Base-by-base conservation (phyloP, 768 basidiomycete species). In the Podaxis sp. region DNA sequence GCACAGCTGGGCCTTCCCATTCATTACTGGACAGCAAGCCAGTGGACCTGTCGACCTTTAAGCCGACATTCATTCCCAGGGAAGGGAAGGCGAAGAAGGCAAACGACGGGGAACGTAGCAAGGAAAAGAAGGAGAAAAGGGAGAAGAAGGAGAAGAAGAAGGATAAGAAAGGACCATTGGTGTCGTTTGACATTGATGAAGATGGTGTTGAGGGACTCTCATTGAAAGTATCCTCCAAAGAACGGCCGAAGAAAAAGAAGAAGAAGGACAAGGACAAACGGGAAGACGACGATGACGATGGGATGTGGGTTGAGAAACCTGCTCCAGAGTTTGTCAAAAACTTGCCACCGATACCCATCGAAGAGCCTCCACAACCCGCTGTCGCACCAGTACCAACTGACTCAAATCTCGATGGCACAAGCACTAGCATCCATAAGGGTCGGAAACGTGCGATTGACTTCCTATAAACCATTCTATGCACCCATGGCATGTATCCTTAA, bases 11-110 rank as follows among this genome's bases (percentile, higher is more conserved):
- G 57, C 65, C 55, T 59, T 37, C 63, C 27, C 61, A 47, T n/a
- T 53, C 64, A 63, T 57, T 24, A 55, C 57, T 66, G 33, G 70
- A 73, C 38, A 69, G 72, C 27, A 69, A 63, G 15, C 73, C 73
- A 1, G 65, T 80, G 11, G 89, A 94, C 69, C 66, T 87, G 27
- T 74, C 80, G n/a, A 86, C 88, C 0, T 98, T 96, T 81, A 92
- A 89, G 68, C 96, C 96, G 1, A 91, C 88, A 0, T 98, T 98
- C 71, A 85, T 93, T 7, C 86, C 88, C 5, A 82, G 86, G n/a
- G 75, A 80, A 58, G 79, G 81, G 2, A 82, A 81, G 56, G 69
- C 71, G 13, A 80, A 83, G 68, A 78, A 78, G 52, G 65, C 70
- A 17, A 72, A 72, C 57, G 72, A 75, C 41, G 86, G 83, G 58